A percentile compares a stretch with the other conserved stretches of the same genome.
Conservation (phyloP, 140 eudicot species). For the Flaveria floridana region DNA sequence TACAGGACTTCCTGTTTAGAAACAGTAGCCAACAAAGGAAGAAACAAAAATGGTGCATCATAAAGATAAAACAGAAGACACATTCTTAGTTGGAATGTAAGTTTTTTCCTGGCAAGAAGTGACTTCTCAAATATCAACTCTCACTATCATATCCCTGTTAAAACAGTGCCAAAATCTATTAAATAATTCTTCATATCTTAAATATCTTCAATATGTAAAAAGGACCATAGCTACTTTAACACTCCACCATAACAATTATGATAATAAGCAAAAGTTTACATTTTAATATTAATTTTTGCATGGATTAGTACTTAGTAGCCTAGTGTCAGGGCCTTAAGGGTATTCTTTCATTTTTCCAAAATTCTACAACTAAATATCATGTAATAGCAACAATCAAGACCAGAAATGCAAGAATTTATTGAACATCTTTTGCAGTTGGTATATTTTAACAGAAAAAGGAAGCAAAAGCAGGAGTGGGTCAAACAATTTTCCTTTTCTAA, state of each 20-base stretch:
- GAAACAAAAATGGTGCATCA: conserved; percentile 36
- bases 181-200: conserved; percentile 18
- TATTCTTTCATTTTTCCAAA: not conserved
- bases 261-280: not conserved
- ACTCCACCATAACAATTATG: not conserved
- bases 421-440: not conserved
- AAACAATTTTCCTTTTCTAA: not conserved
- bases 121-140: conserved; percentile 44
- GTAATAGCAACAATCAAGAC: conserved; percentile 1
- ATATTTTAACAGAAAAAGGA: conserved; percentile 15
- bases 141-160: conserved; percentile 39
- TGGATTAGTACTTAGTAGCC: conserved; percentile 6
- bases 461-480: conserved; percentile 20
- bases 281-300: conserved; percentile 7
- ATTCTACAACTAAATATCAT: conserved; percentile 19
- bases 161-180: conserved; percentile 30
- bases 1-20: conserved; percentile 3
- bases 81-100: conserved; percentile 36
- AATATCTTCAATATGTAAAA: conserved; percentile 15
- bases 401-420: conserved; percentile 18
- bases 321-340: no score
- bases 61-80: conserved; percentile 31
- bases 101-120: conserved; percentile 42
- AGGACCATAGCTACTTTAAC: not conserved
- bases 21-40: conserved; percentile 33